Percentiles rank a stretch among this genome's conserved stretches.
Conservation (phyloP, 768 basidiomycete genomes). For the Kwoniella botswanensis region DNA sequence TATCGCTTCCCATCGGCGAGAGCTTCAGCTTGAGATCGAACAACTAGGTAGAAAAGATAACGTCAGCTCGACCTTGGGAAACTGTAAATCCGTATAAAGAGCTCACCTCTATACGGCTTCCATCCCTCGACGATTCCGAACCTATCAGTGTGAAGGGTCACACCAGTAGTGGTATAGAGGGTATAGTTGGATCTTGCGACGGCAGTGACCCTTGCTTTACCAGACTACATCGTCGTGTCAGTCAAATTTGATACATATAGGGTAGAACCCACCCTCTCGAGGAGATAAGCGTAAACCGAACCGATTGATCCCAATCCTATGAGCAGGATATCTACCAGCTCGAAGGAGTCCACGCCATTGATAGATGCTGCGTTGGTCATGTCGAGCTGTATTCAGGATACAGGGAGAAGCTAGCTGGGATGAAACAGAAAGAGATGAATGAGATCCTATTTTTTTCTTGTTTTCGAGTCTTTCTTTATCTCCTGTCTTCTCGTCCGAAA, state of each 20-base stretch:
- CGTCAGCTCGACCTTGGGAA: neutral
- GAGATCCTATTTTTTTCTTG: neutral
- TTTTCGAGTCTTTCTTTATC: neutral
- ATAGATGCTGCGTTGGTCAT: slow-evolving; percentile 6
- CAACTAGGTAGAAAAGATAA: slow-evolving; percentile 58
- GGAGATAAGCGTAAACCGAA: slow-evolving; percentile 59
- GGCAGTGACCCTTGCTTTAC: slow-evolving; percentile 69
- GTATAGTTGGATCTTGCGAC: slow-evolving; percentile 76
- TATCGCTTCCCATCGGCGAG: slow-evolving; percentile 64
- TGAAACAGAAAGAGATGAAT: neutral
- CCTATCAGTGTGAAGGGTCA: slow-evolving; percentile 64
- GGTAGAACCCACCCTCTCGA: slow-evolving; percentile 69
- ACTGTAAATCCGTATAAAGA: neutral
- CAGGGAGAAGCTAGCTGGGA: neutral
- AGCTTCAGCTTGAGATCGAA: slow-evolving; percentile 67
- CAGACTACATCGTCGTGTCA: slow-evolving; percentile 58
- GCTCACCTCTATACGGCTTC: slow-evolving; percentile 70
- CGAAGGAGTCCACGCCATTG: neutral
- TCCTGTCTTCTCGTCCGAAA: neutral
- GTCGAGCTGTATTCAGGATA: neutral
- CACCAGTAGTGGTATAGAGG: slow-evolving; percentile 38
- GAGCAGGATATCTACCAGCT: slow-evolving; percentile 45
- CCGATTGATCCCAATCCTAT: slow-evolving; percentile 52
- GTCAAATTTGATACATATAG: neutral
- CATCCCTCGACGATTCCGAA: slow-evolving; percentile 68